phyloP scores from a whole-genome alignment of 768 basidiomycete genomes.

The Lactifluus subvellereus region DNA sequence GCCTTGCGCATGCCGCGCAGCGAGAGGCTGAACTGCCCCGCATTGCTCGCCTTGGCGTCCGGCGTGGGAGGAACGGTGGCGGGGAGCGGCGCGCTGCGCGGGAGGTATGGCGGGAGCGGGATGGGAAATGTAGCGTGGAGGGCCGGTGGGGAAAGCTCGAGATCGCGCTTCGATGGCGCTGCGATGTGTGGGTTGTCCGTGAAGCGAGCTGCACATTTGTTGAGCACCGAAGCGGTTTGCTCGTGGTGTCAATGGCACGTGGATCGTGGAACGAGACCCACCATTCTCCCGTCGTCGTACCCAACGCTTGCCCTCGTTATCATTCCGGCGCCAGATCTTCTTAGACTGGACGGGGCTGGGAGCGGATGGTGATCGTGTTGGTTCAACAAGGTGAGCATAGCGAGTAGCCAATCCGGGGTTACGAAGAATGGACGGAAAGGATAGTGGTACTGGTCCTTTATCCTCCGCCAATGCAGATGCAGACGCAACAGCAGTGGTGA shows the following conservation, averaged over 20 bases:
- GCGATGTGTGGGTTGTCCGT: slow-evolving; percentile 68
- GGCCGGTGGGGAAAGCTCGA: slow-evolving; percentile 39
- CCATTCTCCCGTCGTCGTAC: slow-evolving; percentile 72
- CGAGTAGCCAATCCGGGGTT: slow-evolving; percentile 48
- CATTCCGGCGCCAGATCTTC: slow-evolving; percentile 44
- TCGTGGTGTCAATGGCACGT: background rate
- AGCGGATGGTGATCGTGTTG: background rate
- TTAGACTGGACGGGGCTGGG: slow-evolving; percentile 26
- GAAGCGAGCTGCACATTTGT: slow-evolving; percentile 51
- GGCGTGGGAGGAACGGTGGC: slow-evolving; percentile 34
- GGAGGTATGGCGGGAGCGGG: slow-evolving; percentile 66
- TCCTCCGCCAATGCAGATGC: background rate
- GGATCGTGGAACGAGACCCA: slow-evolving; percentile 30
- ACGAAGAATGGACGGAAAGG: slow-evolving; percentile 67
- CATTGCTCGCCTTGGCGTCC: slow-evolving; percentile 50
- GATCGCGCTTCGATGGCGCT: slow-evolving; percentile 54
- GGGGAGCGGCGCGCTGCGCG: slow-evolving; percentile 53
- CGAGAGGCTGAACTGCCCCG: slow-evolving; percentile 71
- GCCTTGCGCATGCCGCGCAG: slow-evolving; percentile 68
- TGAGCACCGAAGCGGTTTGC: background rate
- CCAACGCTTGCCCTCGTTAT: slow-evolving; percentile 77
- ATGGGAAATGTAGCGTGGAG: slow-evolving; percentile 62
- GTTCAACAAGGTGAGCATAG: slow-evolving; percentile 45
- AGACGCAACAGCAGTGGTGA: background rate
- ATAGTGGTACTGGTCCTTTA: slow-evolving; percentile 45